Evolutionary conservation across 495 filamentous ascomycete species (phyloP).

Genomic region (Lepraria neglecta): DNA sequence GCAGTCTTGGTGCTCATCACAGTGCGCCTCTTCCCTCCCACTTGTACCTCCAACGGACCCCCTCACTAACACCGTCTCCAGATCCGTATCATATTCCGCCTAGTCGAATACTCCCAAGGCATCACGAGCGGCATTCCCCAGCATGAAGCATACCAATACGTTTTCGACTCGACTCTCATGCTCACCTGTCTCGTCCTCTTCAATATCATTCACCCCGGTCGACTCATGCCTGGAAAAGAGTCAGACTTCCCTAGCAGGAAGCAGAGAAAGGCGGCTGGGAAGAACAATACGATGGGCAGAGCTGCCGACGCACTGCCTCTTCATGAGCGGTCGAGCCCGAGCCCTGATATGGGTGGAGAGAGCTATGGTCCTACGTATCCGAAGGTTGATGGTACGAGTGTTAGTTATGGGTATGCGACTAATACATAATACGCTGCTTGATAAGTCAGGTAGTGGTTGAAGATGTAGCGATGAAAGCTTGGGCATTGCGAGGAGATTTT

Average conservation of each 20-base stretch:
- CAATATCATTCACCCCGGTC: slow-evolving; percentile 48
- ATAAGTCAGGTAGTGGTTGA: background rate
- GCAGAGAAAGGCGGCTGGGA: slow-evolving; percentile 20
- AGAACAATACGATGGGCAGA: slow-evolving; percentile 12
- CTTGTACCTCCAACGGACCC: background rate
- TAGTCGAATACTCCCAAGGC: slow-evolving; percentile 49
- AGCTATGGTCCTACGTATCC: background rate
- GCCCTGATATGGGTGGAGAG: background rate
- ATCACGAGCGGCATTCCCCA: slow-evolving; percentile 34
- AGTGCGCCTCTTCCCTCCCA: slow-evolving; percentile 25
- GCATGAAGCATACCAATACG: slow-evolving; percentile 51
- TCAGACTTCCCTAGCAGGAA: slow-evolving; percentile 29
- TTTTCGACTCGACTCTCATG: slow-evolving; percentile 56
- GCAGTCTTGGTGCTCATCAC: slow-evolving; percentile 46
- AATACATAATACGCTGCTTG: background rate
- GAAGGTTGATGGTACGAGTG: background rate
- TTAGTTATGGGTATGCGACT: slow-evolving; percentile 5
- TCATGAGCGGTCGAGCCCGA: background rate
- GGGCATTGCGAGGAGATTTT: no score
- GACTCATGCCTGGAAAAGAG: slow-evolving; percentile 43
- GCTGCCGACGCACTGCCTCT: background rate
- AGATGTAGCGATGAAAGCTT: background rate
- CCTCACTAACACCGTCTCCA: slow-evolving; percentile 15
- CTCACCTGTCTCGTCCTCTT: slow-evolving; percentile 43
- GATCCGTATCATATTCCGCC: slow-evolving; percentile 54